Evolutionary conservation across 2,329 filamentous ascomycete species (phyloP), one percentile per base, ranked within the genome.

Genomic region (Shiraia sp.): DNA sequence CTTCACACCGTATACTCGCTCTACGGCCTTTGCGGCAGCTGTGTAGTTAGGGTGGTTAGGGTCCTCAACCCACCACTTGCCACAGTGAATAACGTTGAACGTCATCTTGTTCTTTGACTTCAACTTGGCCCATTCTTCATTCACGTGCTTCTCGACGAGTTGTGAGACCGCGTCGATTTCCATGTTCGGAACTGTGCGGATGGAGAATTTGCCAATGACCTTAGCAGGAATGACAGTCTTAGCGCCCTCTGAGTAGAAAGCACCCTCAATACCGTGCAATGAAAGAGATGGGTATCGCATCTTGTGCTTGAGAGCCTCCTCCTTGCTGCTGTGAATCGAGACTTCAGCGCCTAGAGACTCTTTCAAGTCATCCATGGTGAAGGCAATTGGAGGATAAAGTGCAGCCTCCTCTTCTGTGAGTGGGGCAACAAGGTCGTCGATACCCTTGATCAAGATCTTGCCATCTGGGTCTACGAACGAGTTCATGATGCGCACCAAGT

Each of bases 21-120:
- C 87, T 24, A 93, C 90, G n/a, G 93, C 93, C 80, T 96, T 97
- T 65, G 86, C 83, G 10, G 93, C 93, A 17, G 92, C 92, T 22
- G 84, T 82, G 75, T 97, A 99, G 80, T 99, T 99, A 90, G 93
- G 97, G 80, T 99, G 92, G 75, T 95, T 93, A 22, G 93, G 92
- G 66, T 87, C 91, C 32, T 95, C 90, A 33, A 95, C 90, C 93
- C 93, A 99, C 93, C 93, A 99, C 75, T 96, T 96, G 58, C 93
- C 93, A 45, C 85, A 86, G 77, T 99, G 93, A 73, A 92, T 85
- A 44, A 91, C 79, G 66, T 79, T 84, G 38, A 90, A 85, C 61
- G 88, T 88, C 65, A 95, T 72, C 12, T 79, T 90, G 78, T 99
- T 99, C 80, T 99, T 99, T 73, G 87, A 93, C 54, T 83, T 82